These are phyloP conservation scores for Claviceps sp. DNA, from an alignment of 2,329 filamentous ascomycete species.

Conservation along the genomic window DNA sequence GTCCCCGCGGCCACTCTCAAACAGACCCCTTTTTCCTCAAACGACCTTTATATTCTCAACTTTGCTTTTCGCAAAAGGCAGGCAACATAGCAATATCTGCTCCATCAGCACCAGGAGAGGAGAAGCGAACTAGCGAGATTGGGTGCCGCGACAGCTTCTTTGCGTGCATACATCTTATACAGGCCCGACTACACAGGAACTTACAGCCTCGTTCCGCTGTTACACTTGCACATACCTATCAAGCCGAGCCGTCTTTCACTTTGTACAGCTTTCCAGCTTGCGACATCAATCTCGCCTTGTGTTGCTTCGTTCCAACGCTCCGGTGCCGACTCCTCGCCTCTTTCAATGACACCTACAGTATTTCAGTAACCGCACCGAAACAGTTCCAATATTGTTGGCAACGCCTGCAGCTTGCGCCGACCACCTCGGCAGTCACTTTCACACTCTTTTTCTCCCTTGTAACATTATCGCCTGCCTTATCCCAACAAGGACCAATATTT, in stretches of 20 bases:
- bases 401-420: conserved; percentile 17
- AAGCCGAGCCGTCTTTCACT: conserved; percentile 7
- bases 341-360: conserved; percentile 14
- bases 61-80: background rate
- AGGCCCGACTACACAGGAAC: background rate
- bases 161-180: background rate
- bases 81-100: background rate
- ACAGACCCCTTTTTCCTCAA: background rate
- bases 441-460: conserved; percentile 9
- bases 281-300: conserved; percentile 19
- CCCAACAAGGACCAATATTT: background rate
- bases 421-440: conserved; percentile 17
- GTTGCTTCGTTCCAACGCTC: conserved; percentile 18
- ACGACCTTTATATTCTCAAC: background rate
- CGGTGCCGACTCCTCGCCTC: conserved; percentile 21
- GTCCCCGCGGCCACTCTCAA: background rate
- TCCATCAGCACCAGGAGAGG: background rate
- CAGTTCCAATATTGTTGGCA: conserved; percentile 22
- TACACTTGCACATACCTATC: conserved; percentile 8
- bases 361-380: conserved; percentile 17
- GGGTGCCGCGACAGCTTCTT: background rate
- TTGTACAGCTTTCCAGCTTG: conserved; percentile 9
- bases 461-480: conserved; percentile 7
- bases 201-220: conserved; percentile 2
- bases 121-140: conserved; percentile 1